phyloP scores from a whole-genome alignment of 2,329 filamentous ascomycete genomes.

The Didymella exigua region DNA sequence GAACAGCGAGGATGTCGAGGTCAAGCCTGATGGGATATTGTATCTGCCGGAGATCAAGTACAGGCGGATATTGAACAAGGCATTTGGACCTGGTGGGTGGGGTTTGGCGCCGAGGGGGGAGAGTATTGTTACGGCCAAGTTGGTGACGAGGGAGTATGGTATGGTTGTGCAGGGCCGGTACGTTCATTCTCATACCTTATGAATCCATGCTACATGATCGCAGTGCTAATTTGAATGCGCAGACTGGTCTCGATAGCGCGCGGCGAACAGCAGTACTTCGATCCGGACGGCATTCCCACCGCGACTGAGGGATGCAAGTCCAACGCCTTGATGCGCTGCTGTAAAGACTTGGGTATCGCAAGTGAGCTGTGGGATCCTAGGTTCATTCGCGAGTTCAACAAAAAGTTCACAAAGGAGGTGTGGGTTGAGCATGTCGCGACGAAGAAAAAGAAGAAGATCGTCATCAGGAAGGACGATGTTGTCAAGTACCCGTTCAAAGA shows the following conservation, averaged over 20 bases:
- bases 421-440: constrained; percentile 88
- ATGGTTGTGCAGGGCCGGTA: constrained; percentile 87
- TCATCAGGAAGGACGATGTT: constrained; percentile 81
- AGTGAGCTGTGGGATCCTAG: constrained; percentile 96
- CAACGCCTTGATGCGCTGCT: constrained; percentile 96
- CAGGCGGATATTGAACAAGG: constrained; percentile 82
- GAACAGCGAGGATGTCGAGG: constrained; percentile 79
- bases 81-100: constrained; percentile 96
- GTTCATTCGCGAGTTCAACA: constrained; percentile 84
- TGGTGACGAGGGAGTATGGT: constrained; percentile 89
- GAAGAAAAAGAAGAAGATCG: constrained; percentile 90
- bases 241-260: constrained; percentile 91
- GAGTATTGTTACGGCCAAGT: constrained; percentile 79
- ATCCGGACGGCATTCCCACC: constrained; percentile 85
- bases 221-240: not conserved
- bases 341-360: constrained; percentile 94
- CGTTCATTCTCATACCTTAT: constrained; percentile 31
- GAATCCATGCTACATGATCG: not conserved
- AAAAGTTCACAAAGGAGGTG: constrained; percentile 73
- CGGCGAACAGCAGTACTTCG: constrained; percentile 94
- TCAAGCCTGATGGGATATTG: constrained; percentile 96
- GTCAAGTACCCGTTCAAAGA: constrained; percentile 69
- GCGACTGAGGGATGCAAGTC: constrained; percentile 97
- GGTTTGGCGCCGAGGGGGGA: constrained; percentile 88
- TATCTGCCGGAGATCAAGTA: constrained; percentile 99